Conservation (phyloP, 1,284 basidiomycete genomes). For the Entoloma clypeatum region DNA sequence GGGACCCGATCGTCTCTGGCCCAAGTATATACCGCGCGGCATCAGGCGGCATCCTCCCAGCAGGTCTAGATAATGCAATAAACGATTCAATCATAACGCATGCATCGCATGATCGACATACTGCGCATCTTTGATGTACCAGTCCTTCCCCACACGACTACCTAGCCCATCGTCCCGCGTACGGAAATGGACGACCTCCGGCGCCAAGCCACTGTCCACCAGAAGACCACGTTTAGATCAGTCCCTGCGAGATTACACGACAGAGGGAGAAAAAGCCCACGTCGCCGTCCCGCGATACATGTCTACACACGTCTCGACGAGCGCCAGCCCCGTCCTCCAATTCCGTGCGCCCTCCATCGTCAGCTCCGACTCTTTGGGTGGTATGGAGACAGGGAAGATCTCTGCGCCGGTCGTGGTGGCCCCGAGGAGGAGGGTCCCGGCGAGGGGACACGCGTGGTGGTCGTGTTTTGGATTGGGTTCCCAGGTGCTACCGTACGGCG, state of each 20-base stretch:
- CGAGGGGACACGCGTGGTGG: slow-evolving; percentile 95
- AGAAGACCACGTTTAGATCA: not conserved
- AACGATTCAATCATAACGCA: not conserved
- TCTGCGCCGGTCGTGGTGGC: slow-evolving; percentile 59
- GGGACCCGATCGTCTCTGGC: slow-evolving; percentile 94
- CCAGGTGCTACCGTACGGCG: slow-evolving; percentile 60
- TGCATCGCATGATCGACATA: slow-evolving; percentile 27
- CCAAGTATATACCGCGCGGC: slow-evolving; percentile 92
- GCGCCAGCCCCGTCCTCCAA: slow-evolving; percentile 72
- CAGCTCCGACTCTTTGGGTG: slow-evolving; percentile 49
- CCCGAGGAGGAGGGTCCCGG: slow-evolving; percentile 88
- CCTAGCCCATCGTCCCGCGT: slow-evolving; percentile 47
- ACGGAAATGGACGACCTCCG: slow-evolving; percentile 81
- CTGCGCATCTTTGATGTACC: slow-evolving; percentile 84
- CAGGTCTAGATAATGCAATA: slow-evolving; percentile 32
- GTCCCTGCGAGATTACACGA: not conserved
- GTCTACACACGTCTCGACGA: slow-evolving; percentile 78
- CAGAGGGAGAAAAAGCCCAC: slow-evolving; percentile 36
- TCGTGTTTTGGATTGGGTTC: slow-evolving; percentile 84
- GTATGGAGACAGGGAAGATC: slow-evolving; percentile 43
- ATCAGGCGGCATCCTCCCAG: slow-evolving; percentile 47
- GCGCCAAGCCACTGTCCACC: slow-evolving; percentile 68
- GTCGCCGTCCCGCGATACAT: slow-evolving; percentile 74
- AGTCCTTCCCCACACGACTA: slow-evolving; percentile 49
- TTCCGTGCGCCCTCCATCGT: slow-evolving; percentile 58